Base-by-base conservation (phyloP, 441 rosid species). In the Capsella rubella region DNA sequence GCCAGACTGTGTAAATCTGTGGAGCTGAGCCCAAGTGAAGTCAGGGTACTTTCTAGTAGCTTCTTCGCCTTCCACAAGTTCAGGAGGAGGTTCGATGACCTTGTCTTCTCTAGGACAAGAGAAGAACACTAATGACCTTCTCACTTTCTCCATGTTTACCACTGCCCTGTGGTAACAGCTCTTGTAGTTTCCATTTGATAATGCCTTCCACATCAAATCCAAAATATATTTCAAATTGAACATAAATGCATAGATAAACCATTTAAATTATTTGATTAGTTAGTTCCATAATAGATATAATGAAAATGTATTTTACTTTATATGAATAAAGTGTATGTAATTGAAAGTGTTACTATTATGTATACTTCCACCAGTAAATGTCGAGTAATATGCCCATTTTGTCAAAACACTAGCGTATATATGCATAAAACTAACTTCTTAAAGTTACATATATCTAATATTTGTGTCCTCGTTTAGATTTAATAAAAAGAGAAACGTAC, bases 111-210 rank as follows among this genome's bases (percentile, higher is more conserved):
- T 73, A 11, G 89, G 91, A 68, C 82, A 81, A 47, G 86, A 66
- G 68, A 87, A 87, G 66, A 77, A 87, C 1, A 77, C 86, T 72
- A 87, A 15, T 6, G 92, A 87, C 77, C 55, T 78, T 61, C 88
- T 81, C 40, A 73, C 80, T 68, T 16, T 73, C 16, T 64, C 39
- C 61, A 63, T 58, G 59, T 81, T 87, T 31, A 87, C 89, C 47
- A 84, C 78, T 40, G 85, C 89, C 47, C 88, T 81, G 15, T 84
- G 88, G 64, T 82, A 72, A 52, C 85, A 82, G 15, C 91, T 87
- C 83, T 75, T 85, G 81, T 83, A 84, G 49, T 42, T 72, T 63
- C 89, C 88, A 57, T 82, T 86, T 21, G 88, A 76, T 34, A 84
- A 53, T 12, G 92, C 89, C 92, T 86, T 57, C 8, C 52, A 27